Evolutionary conservation across 352 stramenopile genomes (phyloP).

Genomic region (Paralagenidium karlingii): DNA sequence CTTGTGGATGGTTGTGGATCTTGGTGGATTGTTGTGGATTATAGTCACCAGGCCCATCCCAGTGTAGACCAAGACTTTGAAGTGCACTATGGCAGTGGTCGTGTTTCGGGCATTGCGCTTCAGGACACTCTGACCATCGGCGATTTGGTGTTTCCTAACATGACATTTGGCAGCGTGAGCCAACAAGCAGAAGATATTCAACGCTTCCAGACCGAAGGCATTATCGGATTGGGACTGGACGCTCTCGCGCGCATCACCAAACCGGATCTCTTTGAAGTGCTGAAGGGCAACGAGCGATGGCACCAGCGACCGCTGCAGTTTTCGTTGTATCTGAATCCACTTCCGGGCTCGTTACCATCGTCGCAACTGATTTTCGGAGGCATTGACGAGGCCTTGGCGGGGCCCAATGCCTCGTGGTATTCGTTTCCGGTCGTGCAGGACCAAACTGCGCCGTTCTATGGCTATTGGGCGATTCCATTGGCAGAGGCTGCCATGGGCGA

Average conservation of each 20-base stretch:
- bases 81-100: constrained; percentile 19
- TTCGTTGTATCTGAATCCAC: constrained; percentile 23
- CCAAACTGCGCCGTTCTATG: constrained; percentile 3
- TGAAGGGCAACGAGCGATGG: constrained; percentile 3
- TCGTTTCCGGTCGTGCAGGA: constrained; percentile 10
- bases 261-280: constrained; percentile 11
- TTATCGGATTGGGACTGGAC: constrained; percentile 17
- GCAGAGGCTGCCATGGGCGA: not conserved
- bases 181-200: constrained; percentile 13
- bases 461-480: constrained; percentile 15
- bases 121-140: constrained; percentile 9
- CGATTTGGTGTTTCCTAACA: constrained; percentile 1
- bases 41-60: too few relatives aligned
- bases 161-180: constrained; percentile 13
- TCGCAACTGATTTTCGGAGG: constrained; percentile 25
- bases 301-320: constrained; percentile 11
- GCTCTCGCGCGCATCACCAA: constrained; percentile 12
- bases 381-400: constrained; percentile 12
- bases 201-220: constrained; percentile 18
- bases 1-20: too few relatives aligned
- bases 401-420: constrained; percentile 11
- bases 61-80: constrained; percentile 8
- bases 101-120: constrained; percentile 10
- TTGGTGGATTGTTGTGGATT: too few relatives aligned
- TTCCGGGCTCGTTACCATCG: constrained; percentile 6